A percentile compares a stretch with the other conserved stretches of the same genome.
These are phyloP conservation scores for Chlorophyllum brunneum DNA, from an alignment of 768 basidiomycete species.

Conservation along the genomic window DNA sequence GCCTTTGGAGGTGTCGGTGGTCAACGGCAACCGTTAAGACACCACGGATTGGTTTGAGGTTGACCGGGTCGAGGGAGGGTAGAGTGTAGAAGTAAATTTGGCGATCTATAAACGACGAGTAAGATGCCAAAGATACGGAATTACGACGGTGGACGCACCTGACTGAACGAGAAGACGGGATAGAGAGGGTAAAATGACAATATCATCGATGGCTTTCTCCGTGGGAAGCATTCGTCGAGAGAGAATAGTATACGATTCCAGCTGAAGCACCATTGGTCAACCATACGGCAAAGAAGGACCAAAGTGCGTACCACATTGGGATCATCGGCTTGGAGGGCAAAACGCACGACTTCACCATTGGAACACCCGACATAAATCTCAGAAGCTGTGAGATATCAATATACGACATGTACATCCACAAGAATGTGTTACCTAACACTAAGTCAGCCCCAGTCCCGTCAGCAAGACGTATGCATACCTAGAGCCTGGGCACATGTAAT, in stretches of 20 bases:
- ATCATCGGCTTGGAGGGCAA: constrained; percentile 61
- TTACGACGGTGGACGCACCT: constrained; percentile 38
- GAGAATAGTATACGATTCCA: constrained; percentile 60
- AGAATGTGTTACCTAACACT: background rate
- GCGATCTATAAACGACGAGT: constrained; percentile 35
- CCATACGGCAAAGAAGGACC: background rate
- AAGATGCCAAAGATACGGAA: constrained; percentile 2
- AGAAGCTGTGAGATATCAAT: constrained; percentile 51
- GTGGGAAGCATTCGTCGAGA: constrained; percentile 69
- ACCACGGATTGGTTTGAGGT: constrained; percentile 78
- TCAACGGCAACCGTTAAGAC: constrained; percentile 82
- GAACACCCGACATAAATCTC: constrained; percentile 87
- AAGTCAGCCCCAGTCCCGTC: background rate
- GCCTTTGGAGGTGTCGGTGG: constrained; percentile 60
- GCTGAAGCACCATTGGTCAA: constrained; percentile 22
- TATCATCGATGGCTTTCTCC: constrained; percentile 73
- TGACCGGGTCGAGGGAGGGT: constrained; percentile 74
- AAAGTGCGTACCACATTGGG: constrained; percentile 38
- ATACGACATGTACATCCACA: background rate
- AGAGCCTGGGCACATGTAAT: constrained; percentile 55
- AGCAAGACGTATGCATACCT: constrained; percentile 32
- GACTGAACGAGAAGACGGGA: constrained; percentile 72
- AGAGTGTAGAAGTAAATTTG: constrained; percentile 77
- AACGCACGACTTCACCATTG: constrained; percentile 82
- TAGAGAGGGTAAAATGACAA: constrained; percentile 75